Base-by-base conservation (phyloP, 2,329 filamentous ascomycete species). In the Helicocarpus griseus region DNA sequence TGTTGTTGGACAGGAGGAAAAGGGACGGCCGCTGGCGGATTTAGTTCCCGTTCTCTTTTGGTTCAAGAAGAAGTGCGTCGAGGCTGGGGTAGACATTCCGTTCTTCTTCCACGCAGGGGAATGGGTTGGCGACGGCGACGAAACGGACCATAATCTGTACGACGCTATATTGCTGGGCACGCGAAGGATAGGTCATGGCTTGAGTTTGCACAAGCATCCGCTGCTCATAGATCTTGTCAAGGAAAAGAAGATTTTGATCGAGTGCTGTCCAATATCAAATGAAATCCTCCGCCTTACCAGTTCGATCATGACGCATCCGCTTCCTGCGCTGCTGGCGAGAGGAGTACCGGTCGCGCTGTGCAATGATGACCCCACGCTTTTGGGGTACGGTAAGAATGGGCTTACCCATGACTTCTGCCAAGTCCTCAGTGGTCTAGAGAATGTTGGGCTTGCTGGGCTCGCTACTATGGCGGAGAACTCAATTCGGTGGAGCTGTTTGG, bases 81-180 rank as follows among this genome's bases (percentile, higher is more conserved):
- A 87, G 63, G 84, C 89, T 61, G 82, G 79, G 2, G 79, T 96
- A 31, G 81, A 89, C 46, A 82, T 98, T 6, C 91, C 91, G 1
- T 95, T 96, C 73, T 95, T 95, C 75, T 94, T 97, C 73, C 90
- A 96, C 66, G 90, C 91, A 0, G 91, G 90, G 57, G 90, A 96
- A 69, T 88, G 83, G 31, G 80, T 95, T 0, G 89, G 89, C 13
- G 83, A 87, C 54, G 90, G 89, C 31, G 83, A 82, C 60, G 77
- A 75, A n/a, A 85, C 86, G 0, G 90, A 96, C 62, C 74, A 82
- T 57, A 96, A 96, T 67, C 77, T 97, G 2, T 95, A 89, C 65
- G 90, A 96, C 65, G 89, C 89, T 0, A 78, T 97, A 13, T 72
- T 96, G 6, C 78, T 97, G 6, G 90, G 89, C 1, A 91, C 89